Evolutionary conservation across 2,329 filamentous ascomycete genomes (phyloP), one percentile per base, ranked within the genome.

Genomic region (Penicillium sp.): DNA sequence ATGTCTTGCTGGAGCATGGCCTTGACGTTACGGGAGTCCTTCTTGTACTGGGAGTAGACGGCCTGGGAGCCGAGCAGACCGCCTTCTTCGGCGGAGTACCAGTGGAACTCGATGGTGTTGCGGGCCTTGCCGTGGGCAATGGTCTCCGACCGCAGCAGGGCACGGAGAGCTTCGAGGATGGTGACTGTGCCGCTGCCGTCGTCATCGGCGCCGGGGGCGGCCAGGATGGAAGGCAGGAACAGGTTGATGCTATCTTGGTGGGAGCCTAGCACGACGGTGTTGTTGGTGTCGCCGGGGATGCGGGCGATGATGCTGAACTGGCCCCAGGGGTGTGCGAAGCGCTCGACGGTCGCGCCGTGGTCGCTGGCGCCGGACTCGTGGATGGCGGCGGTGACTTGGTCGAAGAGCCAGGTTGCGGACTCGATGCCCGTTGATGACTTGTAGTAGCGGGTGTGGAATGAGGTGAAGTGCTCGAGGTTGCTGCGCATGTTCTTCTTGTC

Each of bases 1-100:
- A 97, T 97, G 75, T 97, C 93, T 76, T 97, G 93, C 78, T 97
- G 93, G 51, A 97, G 84, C 94, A 97, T 97, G 32, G 93, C 93
- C 77, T 93, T 95, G 73, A 97, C 83, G 61, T 93, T 86, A 24
- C 87, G 84, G 31, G 83, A 82, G 21, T 83, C 75, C 71, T 87
- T 85, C 74, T 90, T 87, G 69, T 97, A 97, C 7, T 84, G 78
- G 47, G 84, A 82, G 79, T 97, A 97, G 72, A 97, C 90, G 51
- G 90, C 92, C 73, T 96, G 92, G 66, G 89, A 93, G 55, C 92
- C 92, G 3, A 96, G 83, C 43, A 96, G 80, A 32, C 92, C 92
- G 47, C 88, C 91, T 74, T 96, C 92, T 72, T 96, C 92, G 10
- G 91, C 92, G 43, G 87, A 90, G 78, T 96, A 96, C 91, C 91